Evolutionary conservation across 225 moss, liverwort and hornwort genomes (phyloP).

Genomic region (Sphagnum tenellum): DNA sequence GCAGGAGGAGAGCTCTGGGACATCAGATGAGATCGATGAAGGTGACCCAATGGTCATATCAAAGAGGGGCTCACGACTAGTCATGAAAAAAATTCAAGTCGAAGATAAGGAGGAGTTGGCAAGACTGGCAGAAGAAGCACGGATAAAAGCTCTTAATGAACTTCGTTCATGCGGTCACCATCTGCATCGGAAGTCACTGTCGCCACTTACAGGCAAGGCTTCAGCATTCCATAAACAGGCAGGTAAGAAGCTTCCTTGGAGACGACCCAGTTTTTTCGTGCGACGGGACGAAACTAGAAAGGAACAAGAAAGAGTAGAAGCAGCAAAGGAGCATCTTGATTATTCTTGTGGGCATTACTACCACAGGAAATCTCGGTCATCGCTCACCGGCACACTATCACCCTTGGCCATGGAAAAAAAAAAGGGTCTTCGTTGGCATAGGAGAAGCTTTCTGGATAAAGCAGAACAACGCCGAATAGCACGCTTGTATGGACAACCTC

Average conservation of each 20-base stretch:
- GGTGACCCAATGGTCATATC: constrained; percentile 5
- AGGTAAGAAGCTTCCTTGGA: constrained; percentile 19
- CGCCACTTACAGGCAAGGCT: constrained; percentile 15
- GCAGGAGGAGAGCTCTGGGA: constrained; percentile 4
- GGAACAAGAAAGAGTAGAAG: constrained; percentile 4
- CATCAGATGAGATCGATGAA: constrained; percentile 1
- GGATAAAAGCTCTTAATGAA: background rate
- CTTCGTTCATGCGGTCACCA: constrained; percentile 11
- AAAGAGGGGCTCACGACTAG: constrained; percentile 8
- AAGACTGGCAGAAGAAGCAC: background rate
- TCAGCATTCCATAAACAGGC: constrained; percentile 7
- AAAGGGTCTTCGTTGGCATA: constrained; percentile 39
- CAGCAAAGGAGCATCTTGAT: background rate
- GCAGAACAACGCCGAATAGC: constrained; percentile 29
- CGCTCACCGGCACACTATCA: constrained; percentile 13
- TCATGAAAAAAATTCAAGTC: constrained; percentile 11
- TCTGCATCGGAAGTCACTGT: constrained; percentile 25
- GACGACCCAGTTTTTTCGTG: constrained; percentile 11
- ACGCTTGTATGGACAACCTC: constrained; percentile 10
- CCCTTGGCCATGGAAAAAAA: constrained; percentile 16
- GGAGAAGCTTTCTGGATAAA: constrained; percentile 29
- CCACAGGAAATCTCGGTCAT: constrained; percentile 16
- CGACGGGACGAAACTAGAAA: constrained; percentile 5
- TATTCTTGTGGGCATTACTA: constrained; percentile 25
- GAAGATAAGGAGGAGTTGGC: constrained; percentile 10